These are phyloP conservation scores for Plasmodium malariae DNA, from an alignment of 169 alveolate species.

Conservation along the genomic window DNA sequence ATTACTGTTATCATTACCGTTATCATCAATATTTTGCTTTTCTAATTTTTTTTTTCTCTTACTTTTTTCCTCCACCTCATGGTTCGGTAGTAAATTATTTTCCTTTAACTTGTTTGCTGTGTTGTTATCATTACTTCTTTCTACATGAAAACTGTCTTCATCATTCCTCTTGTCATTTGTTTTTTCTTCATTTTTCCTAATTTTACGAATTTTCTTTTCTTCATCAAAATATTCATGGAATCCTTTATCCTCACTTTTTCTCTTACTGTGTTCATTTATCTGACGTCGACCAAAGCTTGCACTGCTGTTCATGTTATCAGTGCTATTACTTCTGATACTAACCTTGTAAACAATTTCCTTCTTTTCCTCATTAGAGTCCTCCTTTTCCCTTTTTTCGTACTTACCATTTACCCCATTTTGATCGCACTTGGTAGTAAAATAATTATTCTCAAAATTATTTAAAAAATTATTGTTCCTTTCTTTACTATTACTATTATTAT, in stretches of 20 bases:
- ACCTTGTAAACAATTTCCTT: background rate
- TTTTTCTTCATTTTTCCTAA: slow-evolving; percentile 7
- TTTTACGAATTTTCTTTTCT: slow-evolving; percentile 28
- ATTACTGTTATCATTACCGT: background rate
- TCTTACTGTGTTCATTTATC: slow-evolving; percentile 19
- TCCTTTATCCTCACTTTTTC: slow-evolving; percentile 19
- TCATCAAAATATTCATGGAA: slow-evolving; percentile 11
- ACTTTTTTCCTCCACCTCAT: background rate
- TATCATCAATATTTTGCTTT: background rate
- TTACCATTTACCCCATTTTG: no score
- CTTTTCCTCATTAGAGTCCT: background rate
- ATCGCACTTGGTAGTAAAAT: no score
- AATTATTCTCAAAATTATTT: no score
- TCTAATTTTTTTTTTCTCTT: background rate
- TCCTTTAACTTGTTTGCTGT: background rate
- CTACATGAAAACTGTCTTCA: background rate
- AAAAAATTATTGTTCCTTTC: background rate
- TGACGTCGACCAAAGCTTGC: background rate
- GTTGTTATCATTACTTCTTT: background rate
- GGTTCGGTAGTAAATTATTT: background rate
- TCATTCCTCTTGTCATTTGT: background rate
- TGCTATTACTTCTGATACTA: background rate
- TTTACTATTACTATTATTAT: background rate
- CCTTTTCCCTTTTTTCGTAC: background rate
- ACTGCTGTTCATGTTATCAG: background rate